phyloP scores from a whole-genome alignment of 2,329 filamentous ascomycete species.

The Exophiala sp. region DNA sequence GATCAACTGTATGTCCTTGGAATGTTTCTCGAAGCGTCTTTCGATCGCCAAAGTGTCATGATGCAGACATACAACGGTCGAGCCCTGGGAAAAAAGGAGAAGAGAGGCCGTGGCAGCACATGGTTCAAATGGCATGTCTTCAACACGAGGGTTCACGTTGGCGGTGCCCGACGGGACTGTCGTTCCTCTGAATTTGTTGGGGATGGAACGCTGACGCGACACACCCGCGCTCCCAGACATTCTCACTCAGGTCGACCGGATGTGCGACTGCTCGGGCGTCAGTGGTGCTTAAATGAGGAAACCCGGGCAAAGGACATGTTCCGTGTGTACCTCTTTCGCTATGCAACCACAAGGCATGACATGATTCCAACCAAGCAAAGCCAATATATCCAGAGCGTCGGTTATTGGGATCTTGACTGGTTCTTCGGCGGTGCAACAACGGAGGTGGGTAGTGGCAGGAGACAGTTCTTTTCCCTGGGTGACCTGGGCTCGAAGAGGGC shows the following conservation, averaged over 20 bases:
- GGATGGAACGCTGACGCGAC: constrained; percentile 26
- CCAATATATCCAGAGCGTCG: constrained; percentile 18
- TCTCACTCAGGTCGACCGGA: constrained; percentile 4
- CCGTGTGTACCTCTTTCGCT: constrained; percentile 17
- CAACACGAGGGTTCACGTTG: constrained; percentile 15
- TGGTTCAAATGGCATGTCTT: constrained; percentile 63
- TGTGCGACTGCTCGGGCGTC: constrained; percentile 15
- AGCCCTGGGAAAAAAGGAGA: constrained; percentile 81
- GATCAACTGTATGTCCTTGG: constrained; percentile 75
- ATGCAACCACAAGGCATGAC: constrained; percentile 13
- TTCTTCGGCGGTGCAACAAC: constrained; percentile 13
- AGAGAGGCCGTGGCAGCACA: constrained; percentile 86
- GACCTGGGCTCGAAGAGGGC: constrained; percentile 7
- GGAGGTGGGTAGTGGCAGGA: constrained; percentile 17
- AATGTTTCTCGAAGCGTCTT: constrained; percentile 74
- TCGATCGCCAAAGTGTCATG: constrained; percentile 91
- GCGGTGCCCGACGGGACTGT: constrained; percentile 17
- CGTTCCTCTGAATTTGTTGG: constrained; percentile 23
- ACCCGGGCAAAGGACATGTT: constrained; percentile 1
- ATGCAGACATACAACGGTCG: constrained; percentile 76
- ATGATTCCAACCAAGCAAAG: constrained; percentile 14
- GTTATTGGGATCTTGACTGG: constrained; percentile 21
- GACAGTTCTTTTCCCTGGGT: constrained; percentile 10
- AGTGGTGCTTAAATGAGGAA: constrained; percentile 4
- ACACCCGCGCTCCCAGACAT: constrained; percentile 22